Evolutionary conservation across 257 asterid genomes (phyloP), one percentile per base, ranked within the genome.

Genomic region (Capsicum baccatum): DNA sequence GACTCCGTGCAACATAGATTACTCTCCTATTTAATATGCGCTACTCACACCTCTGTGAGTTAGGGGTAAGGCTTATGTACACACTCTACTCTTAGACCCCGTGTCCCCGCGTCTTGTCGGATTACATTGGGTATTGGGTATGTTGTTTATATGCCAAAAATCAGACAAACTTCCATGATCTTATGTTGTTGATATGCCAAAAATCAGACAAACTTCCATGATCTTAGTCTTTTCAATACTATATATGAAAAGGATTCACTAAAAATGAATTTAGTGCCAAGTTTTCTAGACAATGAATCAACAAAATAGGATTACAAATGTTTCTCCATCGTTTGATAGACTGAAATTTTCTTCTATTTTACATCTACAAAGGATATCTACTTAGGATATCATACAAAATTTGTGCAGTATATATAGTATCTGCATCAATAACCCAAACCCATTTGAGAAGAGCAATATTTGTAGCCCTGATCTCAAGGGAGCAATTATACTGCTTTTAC

Each of bases 201-300:
- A 26, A 26, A 26, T 26, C 26, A 26, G 26, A 26, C 26, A 0
- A 26, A 26, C 26, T 26, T 26, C 26, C 26, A 26, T 26, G 26
- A 26, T 26, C 26, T 26, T 26, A 26, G 33, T 26, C 33, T 26
- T 26, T 26, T 26, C 33, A 26, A 26, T 26, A 26, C 33, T 26
- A 26, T 26, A 26, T 26, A 26, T 26, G 33, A 26, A 26, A 26
- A 26, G 2, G 63, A 52, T 76, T 26, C 42, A 26, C 81, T 14
- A 52, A 76, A 76, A 54, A 54, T 76, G 81, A 76, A 76, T 76
- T 76, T 52, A 26, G 81, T 14, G 52, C 81, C 21, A 76, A 52
- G 48, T 76, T 76, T 76, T 26, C 81, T 26, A 26, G 63, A 48
- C 63, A 26, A 14, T 35, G 48, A 76, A 68, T 68, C 64, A 76